phyloP scores from a whole-genome alignment of 1,284 basidiomycete species.

The Malassezia sympodialis region DNA sequence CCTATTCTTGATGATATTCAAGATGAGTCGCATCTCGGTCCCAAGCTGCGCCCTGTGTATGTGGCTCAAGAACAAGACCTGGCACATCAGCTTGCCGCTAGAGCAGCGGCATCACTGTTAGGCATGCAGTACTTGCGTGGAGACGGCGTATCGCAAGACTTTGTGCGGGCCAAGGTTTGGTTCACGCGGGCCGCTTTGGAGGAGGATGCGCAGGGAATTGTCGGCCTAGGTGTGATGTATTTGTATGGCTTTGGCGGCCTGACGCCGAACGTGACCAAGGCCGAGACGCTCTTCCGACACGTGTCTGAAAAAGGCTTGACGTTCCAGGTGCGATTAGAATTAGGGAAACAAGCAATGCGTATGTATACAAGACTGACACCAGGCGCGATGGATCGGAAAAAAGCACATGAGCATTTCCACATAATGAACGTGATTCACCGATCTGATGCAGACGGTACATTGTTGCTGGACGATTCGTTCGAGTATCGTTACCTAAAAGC shows the following conservation, averaged over 20 bases:
- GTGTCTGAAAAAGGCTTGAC: background rate
- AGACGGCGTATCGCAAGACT: slow-evolving; percentile 75
- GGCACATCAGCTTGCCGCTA: background rate
- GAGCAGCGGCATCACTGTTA: slow-evolving; percentile 49
- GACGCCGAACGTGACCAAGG: background rate
- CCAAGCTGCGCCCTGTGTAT: background rate
- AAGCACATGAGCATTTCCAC: background rate
- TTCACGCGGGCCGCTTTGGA: slow-evolving; percentile 65
- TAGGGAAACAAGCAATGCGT: background rate
- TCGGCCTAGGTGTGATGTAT: slow-evolving; percentile 81
- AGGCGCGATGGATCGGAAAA: background rate
- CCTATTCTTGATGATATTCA: slow-evolving; percentile 24
- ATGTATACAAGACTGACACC: background rate
- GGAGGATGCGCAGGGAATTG: slow-evolving; percentile 74
- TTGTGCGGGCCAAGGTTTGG: slow-evolving; percentile 75
- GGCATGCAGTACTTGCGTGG: slow-evolving; percentile 89
- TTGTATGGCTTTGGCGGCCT: slow-evolving; percentile 70
- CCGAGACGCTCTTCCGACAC: background rate
- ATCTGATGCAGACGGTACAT: background rate
- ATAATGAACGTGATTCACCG: background rate
- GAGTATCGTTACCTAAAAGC: background rate
- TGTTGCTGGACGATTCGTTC: background rate
- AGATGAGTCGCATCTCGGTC: slow-evolving; percentile 9
- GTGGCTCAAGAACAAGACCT: background rate
- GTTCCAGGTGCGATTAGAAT: background rate